Evolutionary conservation across 2,329 filamentous ascomycete species (phyloP).

Genomic region (Aureobasidium zeae): DNA sequence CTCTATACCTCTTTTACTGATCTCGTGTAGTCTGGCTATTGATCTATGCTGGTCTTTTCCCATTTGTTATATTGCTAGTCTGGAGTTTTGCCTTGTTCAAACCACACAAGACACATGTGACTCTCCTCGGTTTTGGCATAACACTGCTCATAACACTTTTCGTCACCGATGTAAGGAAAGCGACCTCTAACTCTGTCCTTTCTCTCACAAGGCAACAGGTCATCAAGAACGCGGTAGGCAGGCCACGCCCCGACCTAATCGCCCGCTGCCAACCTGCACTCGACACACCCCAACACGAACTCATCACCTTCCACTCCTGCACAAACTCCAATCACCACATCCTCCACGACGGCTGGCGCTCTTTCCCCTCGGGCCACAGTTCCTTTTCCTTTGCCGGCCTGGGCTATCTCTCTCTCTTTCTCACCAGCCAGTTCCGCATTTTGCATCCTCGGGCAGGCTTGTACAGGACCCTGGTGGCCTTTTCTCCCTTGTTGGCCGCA

Average conservation of each 20-base stretch:
- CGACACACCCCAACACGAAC: constrained; percentile 45
- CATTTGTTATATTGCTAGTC: constrained; percentile 55
- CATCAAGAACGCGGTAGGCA: constrained; percentile 78
- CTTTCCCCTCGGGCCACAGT: constrained; percentile 72
- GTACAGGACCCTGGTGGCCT: constrained; percentile 44
- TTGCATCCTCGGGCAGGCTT: constrained; percentile 51
- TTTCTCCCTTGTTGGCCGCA: constrained; percentile 48
- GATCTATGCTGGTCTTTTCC: constrained; percentile 65
- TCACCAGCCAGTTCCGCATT: constrained; percentile 51
- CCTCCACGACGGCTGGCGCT: constrained; percentile 75
- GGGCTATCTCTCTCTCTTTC: constrained; percentile 53
- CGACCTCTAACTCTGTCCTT: too few species aligned
- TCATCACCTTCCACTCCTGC: constrained; percentile 60
- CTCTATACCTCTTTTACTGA: not conserved
- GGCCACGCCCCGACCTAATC: constrained; percentile 78
- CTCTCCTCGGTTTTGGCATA: constrained; percentile 70
- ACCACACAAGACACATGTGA: constrained; percentile 77
- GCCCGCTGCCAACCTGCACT: constrained; percentile 68
- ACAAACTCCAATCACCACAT: constrained; percentile 59
- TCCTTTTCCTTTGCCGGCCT: constrained; percentile 72
- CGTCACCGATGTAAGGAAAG: constrained; percentile 65
- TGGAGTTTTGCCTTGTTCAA: constrained; percentile 52
- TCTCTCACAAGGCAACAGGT: constrained; percentile 34
- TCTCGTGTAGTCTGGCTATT: constrained; percentile 56
- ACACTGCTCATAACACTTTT: constrained; percentile 66